These are phyloP conservation scores for Penicillium brevicompactum DNA, from an alignment of 2,329 filamentous ascomycete genomes.

Conservation along the genomic window DNA sequence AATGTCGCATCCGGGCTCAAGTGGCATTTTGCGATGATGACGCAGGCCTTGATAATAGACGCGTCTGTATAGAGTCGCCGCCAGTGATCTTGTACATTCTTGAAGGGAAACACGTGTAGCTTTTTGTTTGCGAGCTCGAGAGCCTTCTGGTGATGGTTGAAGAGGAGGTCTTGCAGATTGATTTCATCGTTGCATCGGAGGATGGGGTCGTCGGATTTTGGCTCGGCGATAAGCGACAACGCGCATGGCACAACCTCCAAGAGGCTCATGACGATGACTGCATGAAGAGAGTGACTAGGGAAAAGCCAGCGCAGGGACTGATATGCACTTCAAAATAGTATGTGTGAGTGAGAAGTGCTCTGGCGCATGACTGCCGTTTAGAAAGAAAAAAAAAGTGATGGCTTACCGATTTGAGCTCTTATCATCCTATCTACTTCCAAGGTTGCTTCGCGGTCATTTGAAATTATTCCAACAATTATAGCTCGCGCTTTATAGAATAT, in stretches of 20 bases:
- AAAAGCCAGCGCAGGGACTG: too few species aligned
- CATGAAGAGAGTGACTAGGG: neutral
- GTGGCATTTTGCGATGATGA: conserved; percentile 23
- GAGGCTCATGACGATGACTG: conserved; percentile 23
- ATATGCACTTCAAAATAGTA: too few species aligned
- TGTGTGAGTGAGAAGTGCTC: too few species aligned
- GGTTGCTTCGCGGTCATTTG: too few species aligned
- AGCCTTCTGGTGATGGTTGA: conserved; percentile 43
- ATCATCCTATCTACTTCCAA: too few species aligned
- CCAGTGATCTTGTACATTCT: conserved; percentile 59
- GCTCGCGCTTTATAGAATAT: neutral
- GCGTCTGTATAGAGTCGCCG: conserved; percentile 60
- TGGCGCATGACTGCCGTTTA: too few species aligned
- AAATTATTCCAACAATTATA: too few species aligned
- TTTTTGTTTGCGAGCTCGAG: conserved; percentile 54
- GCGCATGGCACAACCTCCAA: conserved; percentile 23
- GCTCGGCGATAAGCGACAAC: conserved; percentile 32
- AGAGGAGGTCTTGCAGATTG: conserved; percentile 22
- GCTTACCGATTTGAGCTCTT: too few species aligned
- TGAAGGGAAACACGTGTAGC: conserved; percentile 59
- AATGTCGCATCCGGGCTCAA: conserved; percentile 7
- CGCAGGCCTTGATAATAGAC: conserved; percentile 51
- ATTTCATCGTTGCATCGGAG: conserved; percentile 35
- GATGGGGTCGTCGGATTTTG: conserved; percentile 38
- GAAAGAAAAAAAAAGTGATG: too few species aligned